Evolutionary conservation across 768 basidiomycete genomes (phyloP).

Genomic region (Strobilomyces dryophilus): DNA sequence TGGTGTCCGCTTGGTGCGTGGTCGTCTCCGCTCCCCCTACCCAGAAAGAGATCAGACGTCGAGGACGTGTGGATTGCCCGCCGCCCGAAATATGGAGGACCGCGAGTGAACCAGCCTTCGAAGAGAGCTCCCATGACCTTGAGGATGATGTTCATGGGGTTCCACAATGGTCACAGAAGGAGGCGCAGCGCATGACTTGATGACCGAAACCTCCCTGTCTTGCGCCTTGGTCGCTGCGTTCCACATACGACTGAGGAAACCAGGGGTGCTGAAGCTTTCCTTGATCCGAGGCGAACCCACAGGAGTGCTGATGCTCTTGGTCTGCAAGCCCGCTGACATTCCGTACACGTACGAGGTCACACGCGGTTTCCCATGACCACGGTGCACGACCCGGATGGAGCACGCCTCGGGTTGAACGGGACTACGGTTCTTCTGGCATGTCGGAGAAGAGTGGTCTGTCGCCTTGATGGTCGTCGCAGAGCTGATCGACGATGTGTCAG

Average conservation of each 20-base stretch:
- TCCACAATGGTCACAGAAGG: slow-evolving; percentile 26
- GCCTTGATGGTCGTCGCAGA: slow-evolving; percentile 36
- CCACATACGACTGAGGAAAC: slow-evolving; percentile 73
- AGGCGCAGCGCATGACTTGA: slow-evolving; percentile 10
- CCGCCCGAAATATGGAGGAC: slow-evolving; percentile 40
- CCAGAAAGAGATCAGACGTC: slow-evolving; percentile 22
- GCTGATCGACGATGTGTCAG: slow-evolving; percentile 30
- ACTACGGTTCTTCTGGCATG: slow-evolving; percentile 14
- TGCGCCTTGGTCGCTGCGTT: slow-evolving; percentile 50
- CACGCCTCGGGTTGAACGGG: slow-evolving; percentile 13
- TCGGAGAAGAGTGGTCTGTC: slow-evolving; percentile 21
- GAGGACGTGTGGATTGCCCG: slow-evolving; percentile 22
- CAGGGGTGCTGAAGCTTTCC: slow-evolving; percentile 40
- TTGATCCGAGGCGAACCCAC: slow-evolving; percentile 23
- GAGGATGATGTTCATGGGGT: slow-evolving; percentile 21
- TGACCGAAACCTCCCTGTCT: slow-evolving; percentile 24
- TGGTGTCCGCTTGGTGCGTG: slow-evolving; percentile 16
- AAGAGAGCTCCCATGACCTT: slow-evolving; percentile 32
- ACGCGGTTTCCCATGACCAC: slow-evolving; percentile 23
- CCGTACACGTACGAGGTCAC: slow-evolving; percentile 28
- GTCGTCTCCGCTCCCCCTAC: slow-evolving; percentile 8
- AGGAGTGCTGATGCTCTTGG: slow-evolving; percentile 11
- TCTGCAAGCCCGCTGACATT: slow-evolving; percentile 13
- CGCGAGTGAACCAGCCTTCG: slow-evolving; percentile 43
- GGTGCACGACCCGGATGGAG: slow-evolving; percentile 27